Conservation (phyloP, 2,329 filamentous ascomycete species). For the Tolypocladium sp. region DNA sequence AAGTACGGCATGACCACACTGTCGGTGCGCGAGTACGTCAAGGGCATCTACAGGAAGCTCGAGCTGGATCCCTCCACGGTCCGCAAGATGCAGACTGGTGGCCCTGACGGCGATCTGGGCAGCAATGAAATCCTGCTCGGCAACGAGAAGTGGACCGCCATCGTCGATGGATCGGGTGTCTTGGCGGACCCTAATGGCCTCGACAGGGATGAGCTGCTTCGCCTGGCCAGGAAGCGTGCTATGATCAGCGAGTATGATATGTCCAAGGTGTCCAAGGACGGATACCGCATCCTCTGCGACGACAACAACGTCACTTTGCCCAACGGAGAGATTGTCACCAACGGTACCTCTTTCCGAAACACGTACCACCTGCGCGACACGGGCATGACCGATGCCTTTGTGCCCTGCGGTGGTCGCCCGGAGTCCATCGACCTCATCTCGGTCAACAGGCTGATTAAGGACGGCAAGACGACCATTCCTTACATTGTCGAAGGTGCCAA, state of each 20-base stretch:
- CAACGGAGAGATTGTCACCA: conserved; percentile 75
- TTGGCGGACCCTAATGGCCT: conserved; percentile 88
- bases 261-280: conserved; percentile 75
- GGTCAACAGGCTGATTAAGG: conserved; percentile 77
- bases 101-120: conserved; percentile 90
- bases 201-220: conserved; percentile 71
- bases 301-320: conserved; percentile 85
- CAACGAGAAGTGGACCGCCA: conserved; percentile 89
- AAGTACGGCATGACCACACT: conserved; percentile 95
- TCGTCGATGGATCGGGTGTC: conserved; percentile 95
- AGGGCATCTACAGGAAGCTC: conserved; percentile 94
- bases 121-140: conserved; percentile 96
- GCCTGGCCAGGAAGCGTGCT: conserved; percentile 73
- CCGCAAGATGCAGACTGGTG: conserved; percentile 93
- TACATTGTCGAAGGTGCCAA: conserved; percentile 98
- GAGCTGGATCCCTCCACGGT: conserved; percentile 78
- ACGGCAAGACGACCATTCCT: conserved; percentile 79
- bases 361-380: conserved; percentile 84
- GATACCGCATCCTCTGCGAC: conserved; percentile 87
- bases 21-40: conserved; percentile 90
- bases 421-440: conserved; percentile 92
- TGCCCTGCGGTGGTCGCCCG: conserved; percentile 91
- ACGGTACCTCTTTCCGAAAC: conserved; percentile 94
- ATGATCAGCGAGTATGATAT: conserved; percentile 88
- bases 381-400: conserved; percentile 76